Base-by-base conservation (phyloP, 75 land plant genomes). In the Pseudotsuga menziesii region DNA sequence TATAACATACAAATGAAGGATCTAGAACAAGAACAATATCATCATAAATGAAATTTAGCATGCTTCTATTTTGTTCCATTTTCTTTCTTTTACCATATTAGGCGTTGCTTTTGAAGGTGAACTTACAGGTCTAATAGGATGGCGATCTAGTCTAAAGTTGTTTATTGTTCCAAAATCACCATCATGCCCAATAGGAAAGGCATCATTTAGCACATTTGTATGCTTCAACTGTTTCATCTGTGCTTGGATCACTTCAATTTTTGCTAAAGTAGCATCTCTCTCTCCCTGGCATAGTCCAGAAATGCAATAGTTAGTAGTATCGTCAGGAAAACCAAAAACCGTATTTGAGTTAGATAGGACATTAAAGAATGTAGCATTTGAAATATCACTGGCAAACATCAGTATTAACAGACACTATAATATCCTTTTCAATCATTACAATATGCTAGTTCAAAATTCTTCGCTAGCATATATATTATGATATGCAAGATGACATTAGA, bases 141-240 rank as follows among this genome's bases (percentile, higher is more conserved):
- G 92, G 5, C 99, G 90, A 72, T 96, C 98, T 77, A 97, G 88
- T 8, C 96, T 89, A 77, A 97, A 97, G 77, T 91, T 91, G 87
- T 94, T 97, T 56, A 97, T 97, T 12, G 99, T 94, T 67, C 99
- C 99, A 86, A 97, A 97, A 54, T 94, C 99, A 56, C 99, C 95
- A 79, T 97, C 99, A 81, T 92, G 89, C 77, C 82, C 82, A 32
- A 94, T 97, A 36, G 86, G 86, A 78, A 97, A 97, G 3, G 99
- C 98, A 88, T 97, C 99, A 87, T 91, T 94, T 8, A 97, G 83
- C 44, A 97, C 99, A 84, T 97, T 97, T 32, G 92, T 88, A 54
- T 81, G 84, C 83, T 97, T 97, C 82, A 97, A 77, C 84, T 89
- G 77, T 72, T 92, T 91, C 56, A 97, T 62, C 81, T 97, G 99